phyloP scores from a whole-genome alignment of 2,329 filamentous ascomycete species.

The Chrysosporium keratinophilum region DNA sequence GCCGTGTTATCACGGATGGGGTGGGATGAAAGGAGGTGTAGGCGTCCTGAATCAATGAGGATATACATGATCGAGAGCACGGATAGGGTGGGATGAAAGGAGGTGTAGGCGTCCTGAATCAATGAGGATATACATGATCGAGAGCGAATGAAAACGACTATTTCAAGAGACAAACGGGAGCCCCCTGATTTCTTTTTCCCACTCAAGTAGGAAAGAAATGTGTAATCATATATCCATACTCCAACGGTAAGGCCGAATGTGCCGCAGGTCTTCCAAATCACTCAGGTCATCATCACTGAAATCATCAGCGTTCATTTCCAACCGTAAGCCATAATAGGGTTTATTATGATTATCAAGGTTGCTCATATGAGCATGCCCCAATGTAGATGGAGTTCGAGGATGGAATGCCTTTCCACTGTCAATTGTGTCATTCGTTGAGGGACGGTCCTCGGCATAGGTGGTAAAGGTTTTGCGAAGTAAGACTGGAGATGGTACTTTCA shows the following conservation, averaged over 20 bases:
- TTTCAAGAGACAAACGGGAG: background rate
- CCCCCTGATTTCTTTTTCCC: background rate
- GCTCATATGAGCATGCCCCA: conserved; percentile 20
- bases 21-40: background rate
- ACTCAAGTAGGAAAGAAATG: background rate
- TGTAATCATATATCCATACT: conserved; percentile 34
- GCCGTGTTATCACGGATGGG: no score
- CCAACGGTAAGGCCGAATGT: conserved; percentile 33
- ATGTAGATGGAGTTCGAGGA: conserved; percentile 7
- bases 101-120: background rate
- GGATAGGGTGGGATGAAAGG: background rate
- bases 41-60: background rate
- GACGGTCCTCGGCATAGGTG: conserved; percentile 9
- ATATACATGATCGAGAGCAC: background rate
- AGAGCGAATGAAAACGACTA: background rate
- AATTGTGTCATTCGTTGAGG: conserved; percentile 27
- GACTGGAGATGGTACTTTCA: background rate
- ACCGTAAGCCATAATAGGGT: background rate
- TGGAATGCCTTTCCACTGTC: conserved; percentile 23
- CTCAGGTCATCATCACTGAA: conserved; percentile 1
- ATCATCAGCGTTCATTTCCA: conserved; percentile 5
- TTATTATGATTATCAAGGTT: background rate
- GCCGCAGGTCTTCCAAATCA: conserved; percentile 19
- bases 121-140: background rate
- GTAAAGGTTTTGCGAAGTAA: conserved; percentile 8